A percentile compares a stretch with the other conserved stretches of the same genome.
Evolutionary conservation across 805 yeast species (phyloP).

Genomic region (Pichia ethanolica): DNA sequence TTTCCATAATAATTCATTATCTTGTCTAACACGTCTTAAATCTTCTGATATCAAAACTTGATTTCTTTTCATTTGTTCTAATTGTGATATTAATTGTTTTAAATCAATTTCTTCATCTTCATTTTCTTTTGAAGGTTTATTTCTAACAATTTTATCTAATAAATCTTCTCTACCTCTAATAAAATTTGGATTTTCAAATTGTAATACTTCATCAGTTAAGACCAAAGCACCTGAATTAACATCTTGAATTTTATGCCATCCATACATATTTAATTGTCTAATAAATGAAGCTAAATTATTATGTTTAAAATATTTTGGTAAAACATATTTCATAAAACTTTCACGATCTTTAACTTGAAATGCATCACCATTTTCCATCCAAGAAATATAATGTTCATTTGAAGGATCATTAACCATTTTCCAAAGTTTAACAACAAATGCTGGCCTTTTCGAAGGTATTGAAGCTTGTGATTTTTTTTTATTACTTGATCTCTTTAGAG

Average conservation of each 20-base stretch:
- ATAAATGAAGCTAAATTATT: constrained; percentile 92
- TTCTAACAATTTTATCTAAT: constrained; percentile 78
- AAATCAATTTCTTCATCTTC: constrained; percentile 40
- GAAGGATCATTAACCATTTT: constrained; percentile 81
- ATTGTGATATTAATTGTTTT: constrained; percentile 53
- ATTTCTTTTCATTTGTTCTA: constrained; percentile 67
- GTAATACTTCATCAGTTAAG: constrained; percentile 73
- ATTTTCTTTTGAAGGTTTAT: constrained; percentile 41
- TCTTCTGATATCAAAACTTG: constrained; percentile 82
- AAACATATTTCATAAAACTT: constrained; percentile 68
- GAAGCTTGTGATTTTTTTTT: constrained; percentile 13
- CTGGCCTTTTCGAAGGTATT: constrained; percentile 56
- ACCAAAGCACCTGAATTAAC: constrained; percentile 66
- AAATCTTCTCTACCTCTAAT: constrained; percentile 73
- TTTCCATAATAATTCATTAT: constrained; percentile 86
- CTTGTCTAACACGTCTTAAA: constrained; percentile 71
- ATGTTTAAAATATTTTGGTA: constrained; percentile 93
- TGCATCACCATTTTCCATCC: constrained; percentile 81
- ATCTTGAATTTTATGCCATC: constrained; percentile 98
- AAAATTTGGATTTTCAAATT: constrained; percentile 80
- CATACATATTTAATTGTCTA: constrained; percentile 94
- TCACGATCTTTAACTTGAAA: constrained; percentile 84
- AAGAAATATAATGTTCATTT: constrained; percentile 65
- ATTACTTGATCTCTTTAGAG: neutral
- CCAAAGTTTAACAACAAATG: constrained; percentile 92